A percentile compares a stretch with the other conserved stretches of the same genome.
These are phyloP conservation scores for Ensete glaucum DNA, from an alignment of 176 grass and related monocot species.

Conservation along the genomic window DNA sequence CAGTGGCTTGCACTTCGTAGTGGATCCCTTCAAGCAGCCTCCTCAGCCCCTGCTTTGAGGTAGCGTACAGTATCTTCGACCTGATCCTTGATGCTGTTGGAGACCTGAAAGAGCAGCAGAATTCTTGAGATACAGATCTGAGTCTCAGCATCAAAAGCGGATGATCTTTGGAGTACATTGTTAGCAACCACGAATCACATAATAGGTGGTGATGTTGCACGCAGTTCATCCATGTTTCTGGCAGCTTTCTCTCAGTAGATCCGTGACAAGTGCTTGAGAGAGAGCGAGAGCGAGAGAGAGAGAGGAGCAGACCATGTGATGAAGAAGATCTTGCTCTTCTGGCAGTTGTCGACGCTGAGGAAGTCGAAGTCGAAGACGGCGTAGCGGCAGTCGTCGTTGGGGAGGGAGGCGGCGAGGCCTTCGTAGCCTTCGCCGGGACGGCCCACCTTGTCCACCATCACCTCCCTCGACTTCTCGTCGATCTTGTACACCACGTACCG, in stretches of 20 bases:
- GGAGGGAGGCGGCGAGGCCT: conserved; percentile 56
- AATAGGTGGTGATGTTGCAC: no score
- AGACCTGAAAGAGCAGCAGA: conserved; percentile 35
- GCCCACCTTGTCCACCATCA: conserved; percentile 58
- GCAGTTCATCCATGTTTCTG: no score
- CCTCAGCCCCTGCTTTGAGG: conserved; percentile 44
- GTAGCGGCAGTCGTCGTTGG: conserved; percentile 56
- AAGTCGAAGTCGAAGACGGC: conserved; percentile 73
- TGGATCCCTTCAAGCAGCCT: conserved; percentile 61
- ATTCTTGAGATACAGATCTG: background rate
- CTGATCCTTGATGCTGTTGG: conserved; percentile 49
- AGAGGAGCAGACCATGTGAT: conserved; percentile 41
- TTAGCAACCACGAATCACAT: no score
- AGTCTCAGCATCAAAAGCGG: no score
- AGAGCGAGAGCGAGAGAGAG: background rate
- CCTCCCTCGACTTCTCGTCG: conserved; percentile 51
- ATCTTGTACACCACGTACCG: conserved; percentile 73
- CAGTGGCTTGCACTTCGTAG: conserved; percentile 68
- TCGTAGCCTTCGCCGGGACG: conserved; percentile 49
- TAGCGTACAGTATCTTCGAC: conserved; percentile 58
- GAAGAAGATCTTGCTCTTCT: conserved; percentile 78
- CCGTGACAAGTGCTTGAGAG: background rate
- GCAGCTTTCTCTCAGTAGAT: no score
- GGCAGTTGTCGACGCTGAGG: conserved; percentile 60
- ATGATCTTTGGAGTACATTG: no score